phyloP scores from a whole-genome alignment of 2,329 filamentous ascomycete species.

The Didymella lethalis region DNA sequence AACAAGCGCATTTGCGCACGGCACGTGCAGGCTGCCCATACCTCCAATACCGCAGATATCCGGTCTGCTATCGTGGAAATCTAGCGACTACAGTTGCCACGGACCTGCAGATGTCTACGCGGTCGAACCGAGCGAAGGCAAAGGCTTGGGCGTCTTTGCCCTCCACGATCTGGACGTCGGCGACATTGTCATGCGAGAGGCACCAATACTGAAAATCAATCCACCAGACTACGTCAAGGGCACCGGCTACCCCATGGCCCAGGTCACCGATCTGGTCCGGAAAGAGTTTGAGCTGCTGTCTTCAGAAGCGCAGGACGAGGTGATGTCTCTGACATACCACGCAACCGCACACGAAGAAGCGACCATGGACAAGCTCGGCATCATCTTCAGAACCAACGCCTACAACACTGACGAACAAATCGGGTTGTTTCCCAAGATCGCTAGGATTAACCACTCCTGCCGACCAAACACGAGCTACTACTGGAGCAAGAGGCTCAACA shows the following conservation, averaged over 20 bases:
- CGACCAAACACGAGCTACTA: constrained; percentile 49
- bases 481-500: constrained; percentile 45
- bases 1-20: constrained; percentile 6
- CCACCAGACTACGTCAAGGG: constrained; percentile 40
- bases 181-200: constrained; percentile 52
- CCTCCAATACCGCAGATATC: constrained; percentile 15
- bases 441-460: constrained; percentile 50
- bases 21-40: constrained; percentile 23
- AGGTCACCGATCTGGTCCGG: constrained; percentile 32
- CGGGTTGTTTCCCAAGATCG: constrained; percentile 47
- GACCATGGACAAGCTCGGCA: constrained; percentile 33
- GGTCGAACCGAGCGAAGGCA: constrained; percentile 47
- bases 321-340: constrained; percentile 43
- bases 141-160: constrained; percentile 56
- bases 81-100: constrained; percentile 31
- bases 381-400: constrained; percentile 49
- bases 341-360: constrained; percentile 26
- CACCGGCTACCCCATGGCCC: constrained; percentile 37
- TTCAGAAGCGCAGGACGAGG: constrained; percentile 28
- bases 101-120: constrained; percentile 38
- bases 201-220: constrained; percentile 47
- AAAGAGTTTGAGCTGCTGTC: constrained; percentile 38
- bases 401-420: constrained; percentile 50
- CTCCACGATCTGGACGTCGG: constrained; percentile 47
- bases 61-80: constrained; percentile 25